phyloP scores from a whole-genome alignment of 257 asterid genomes.

The Schizonepeta tenuifolia region DNA sequence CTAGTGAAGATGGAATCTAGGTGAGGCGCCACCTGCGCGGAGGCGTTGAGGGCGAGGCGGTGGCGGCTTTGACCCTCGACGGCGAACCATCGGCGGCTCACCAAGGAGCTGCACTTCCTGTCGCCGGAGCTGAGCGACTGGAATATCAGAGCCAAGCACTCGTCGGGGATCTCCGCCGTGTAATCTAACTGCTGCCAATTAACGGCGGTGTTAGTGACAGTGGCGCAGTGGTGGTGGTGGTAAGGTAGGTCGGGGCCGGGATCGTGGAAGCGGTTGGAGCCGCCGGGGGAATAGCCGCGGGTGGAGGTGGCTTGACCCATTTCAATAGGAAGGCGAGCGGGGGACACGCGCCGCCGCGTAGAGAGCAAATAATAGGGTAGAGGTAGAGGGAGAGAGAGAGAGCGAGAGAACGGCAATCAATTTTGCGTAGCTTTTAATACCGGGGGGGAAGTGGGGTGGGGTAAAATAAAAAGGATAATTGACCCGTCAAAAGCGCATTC shows the following conservation, averaged over 20 bases:
- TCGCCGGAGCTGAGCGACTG: constrained; percentile 70
- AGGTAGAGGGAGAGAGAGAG: not conserved
- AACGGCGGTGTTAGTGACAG: constrained; percentile 21
- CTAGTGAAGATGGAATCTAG: constrained; percentile 55
- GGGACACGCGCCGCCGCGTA: constrained; percentile 42
- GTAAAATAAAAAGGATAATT: not conserved
- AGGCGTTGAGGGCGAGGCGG: constrained; percentile 67
- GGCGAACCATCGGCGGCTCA: constrained; percentile 67
- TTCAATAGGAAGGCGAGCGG: constrained; percentile 6
- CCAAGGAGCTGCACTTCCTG: constrained; percentile 64
- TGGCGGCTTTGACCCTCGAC: constrained; percentile 82
- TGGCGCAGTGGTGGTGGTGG: constrained; percentile 27
- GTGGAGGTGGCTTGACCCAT: constrained; percentile 42
- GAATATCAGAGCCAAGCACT: constrained; percentile 70
- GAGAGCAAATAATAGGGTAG: not conserved
- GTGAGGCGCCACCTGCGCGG: constrained; percentile 38
- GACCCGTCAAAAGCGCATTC: constrained; percentile 36
- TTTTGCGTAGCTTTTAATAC: constrained; percentile 32
- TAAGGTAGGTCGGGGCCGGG: constrained; percentile 27
- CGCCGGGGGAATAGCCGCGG: constrained; percentile 33
- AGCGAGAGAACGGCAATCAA: not conserved
- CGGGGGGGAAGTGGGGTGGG: constrained; percentile 23
- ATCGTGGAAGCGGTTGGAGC: constrained; percentile 27
- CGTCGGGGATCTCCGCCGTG: constrained; percentile 70
- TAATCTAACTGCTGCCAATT: constrained; percentile 38